Percentiles rank a stretch among this genome's conserved stretches.
Evolutionary conservation across 441 rosid genomes (phyloP).

Genomic region (Euphorbia schlechtendalii): DNA sequence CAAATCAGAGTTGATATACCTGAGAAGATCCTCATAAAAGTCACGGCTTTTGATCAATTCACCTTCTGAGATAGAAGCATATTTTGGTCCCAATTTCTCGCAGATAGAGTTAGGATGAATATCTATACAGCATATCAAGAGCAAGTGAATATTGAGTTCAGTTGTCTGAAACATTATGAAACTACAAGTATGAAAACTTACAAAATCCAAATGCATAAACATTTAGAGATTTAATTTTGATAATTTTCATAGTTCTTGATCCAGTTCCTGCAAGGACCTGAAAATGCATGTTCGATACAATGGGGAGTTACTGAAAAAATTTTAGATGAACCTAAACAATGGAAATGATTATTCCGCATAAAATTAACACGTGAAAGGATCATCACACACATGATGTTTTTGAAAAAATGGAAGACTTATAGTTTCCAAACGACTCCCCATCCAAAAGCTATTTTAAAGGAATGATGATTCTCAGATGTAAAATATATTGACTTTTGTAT

Average conservation of each 20-base stretch:
- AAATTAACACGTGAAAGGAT: background rate
- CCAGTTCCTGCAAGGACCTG: slow-evolving; percentile 98
- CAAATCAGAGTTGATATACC: slow-evolving; percentile 32
- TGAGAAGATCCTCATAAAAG: slow-evolving; percentile 82
- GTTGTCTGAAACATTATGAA: slow-evolving; percentile 1
- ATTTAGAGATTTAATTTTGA: slow-evolving; percentile 73
- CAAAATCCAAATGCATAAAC: slow-evolving; percentile 92
- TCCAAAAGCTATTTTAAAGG: background rate
- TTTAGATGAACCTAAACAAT: background rate
- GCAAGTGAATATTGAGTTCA: background rate
- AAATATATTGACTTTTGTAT: background rate
- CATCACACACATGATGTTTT: background rate
- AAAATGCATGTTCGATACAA: slow-evolving; percentile 16
- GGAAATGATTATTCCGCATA: background rate
- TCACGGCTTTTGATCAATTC: slow-evolving; percentile 45
- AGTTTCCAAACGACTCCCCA: background rate
- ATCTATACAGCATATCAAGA: slow-evolving; percentile 36
- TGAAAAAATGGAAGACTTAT: background rate
- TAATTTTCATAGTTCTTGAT: slow-evolving; percentile 71
- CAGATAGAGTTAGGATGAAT: slow-evolving; percentile 75
- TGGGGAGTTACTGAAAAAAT: background rate
- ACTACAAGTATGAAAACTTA: slow-evolving; percentile 42
- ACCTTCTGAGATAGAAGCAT: slow-evolving; percentile 47
- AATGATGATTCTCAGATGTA: background rate
- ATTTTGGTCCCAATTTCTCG: slow-evolving; percentile 71